Percentiles rank a stretch among this genome's conserved stretches.
These are phyloP conservation scores for Chlamydomonas sp. DNA, from an alignment of 139 green algal species.

Conservation along the genomic window DNA sequence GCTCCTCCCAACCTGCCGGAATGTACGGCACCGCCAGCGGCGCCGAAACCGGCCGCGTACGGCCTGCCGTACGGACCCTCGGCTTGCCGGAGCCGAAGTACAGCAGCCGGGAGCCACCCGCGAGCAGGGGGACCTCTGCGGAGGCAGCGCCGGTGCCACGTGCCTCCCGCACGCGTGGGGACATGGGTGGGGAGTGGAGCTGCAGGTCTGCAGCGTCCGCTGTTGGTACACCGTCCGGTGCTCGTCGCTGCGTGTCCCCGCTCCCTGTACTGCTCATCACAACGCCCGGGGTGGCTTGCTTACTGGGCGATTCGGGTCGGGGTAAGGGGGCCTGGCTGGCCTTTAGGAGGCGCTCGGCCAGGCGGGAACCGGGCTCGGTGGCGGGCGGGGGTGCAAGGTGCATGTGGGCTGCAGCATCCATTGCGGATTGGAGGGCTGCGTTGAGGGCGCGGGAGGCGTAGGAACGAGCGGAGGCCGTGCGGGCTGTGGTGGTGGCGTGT, in stretches of 20 bases:
- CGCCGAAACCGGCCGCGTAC: background rate
- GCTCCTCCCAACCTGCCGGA: too few relatives aligned
- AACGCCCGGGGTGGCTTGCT: background rate
- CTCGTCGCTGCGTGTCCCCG: background rate
- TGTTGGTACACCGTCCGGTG: background rate
- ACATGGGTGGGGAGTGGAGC: background rate
- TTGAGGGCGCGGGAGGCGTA: slow-evolving; percentile 15
- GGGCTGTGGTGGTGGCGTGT: background rate
- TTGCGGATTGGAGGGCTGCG: slow-evolving; percentile 3
- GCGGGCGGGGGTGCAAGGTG: background rate
- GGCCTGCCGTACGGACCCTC: background rate
- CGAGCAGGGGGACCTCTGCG: background rate
- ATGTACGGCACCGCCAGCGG: too few relatives aligned
- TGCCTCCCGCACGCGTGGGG: background rate
- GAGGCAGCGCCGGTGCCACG: background rate
- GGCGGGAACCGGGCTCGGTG: background rate
- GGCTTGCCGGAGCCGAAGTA: slow-evolving; percentile 19
- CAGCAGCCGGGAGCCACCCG: slow-evolving; percentile 1
- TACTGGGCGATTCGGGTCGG: background rate
- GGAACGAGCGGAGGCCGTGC: background rate
- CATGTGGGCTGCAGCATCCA: background rate
- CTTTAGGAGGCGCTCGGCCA: slow-evolving; percentile 17
- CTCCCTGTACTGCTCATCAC: background rate
- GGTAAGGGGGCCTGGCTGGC: background rate
- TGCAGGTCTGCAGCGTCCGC: background rate